phyloP scores from a whole-genome alignment of 208 protist genomes.

The Trypanosoma brucei region DNA sequence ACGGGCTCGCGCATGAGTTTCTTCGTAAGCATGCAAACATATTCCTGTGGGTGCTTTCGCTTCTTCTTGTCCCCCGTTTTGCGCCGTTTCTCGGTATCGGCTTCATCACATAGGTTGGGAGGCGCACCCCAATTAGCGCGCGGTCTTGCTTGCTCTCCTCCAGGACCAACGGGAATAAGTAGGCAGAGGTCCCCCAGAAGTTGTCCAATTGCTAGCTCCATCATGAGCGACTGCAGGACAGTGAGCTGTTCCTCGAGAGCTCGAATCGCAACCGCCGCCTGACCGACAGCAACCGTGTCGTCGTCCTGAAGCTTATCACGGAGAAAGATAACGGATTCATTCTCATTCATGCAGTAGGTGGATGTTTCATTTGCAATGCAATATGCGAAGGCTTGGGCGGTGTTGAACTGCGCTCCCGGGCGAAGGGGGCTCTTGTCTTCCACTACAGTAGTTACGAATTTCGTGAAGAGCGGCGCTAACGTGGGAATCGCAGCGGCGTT shows the following conservation, averaged over 20 bases:
- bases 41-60: slow-evolving; percentile 53
- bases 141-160: neutral
- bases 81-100: neutral
- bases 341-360: slow-evolving; percentile 47
- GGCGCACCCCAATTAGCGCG: too few relatives aligned
- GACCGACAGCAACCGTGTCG: slow-evolving; percentile 38
- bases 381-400: slow-evolving; percentile 63
- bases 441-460: slow-evolving; percentile 48
- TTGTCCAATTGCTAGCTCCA: slow-evolving; percentile 68
- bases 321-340: slow-evolving; percentile 54
- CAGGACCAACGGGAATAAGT: slow-evolving; percentile 4
- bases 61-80: slow-evolving; percentile 40
- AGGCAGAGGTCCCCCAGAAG: slow-evolving; percentile 56
- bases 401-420: slow-evolving; percentile 31
- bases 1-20: slow-evolving; percentile 89
- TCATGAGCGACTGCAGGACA: slow-evolving; percentile 63
- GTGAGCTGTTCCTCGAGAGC: slow-evolving; percentile 67
- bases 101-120: slow-evolving; percentile 7
- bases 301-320: slow-evolving; percentile 46
- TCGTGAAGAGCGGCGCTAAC: slow-evolving; percentile 30
- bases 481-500: slow-evolving; percentile 56
- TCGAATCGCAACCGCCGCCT: slow-evolving; percentile 43
- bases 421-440: slow-evolving; percentile 42
- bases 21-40: slow-evolving; percentile 76
- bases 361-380: slow-evolving; percentile 69